Evolutionary conservation across 228 moss, liverwort and hornwort genomes (phyloP).

Genomic region (Sphagnum magellanicum): DNA sequence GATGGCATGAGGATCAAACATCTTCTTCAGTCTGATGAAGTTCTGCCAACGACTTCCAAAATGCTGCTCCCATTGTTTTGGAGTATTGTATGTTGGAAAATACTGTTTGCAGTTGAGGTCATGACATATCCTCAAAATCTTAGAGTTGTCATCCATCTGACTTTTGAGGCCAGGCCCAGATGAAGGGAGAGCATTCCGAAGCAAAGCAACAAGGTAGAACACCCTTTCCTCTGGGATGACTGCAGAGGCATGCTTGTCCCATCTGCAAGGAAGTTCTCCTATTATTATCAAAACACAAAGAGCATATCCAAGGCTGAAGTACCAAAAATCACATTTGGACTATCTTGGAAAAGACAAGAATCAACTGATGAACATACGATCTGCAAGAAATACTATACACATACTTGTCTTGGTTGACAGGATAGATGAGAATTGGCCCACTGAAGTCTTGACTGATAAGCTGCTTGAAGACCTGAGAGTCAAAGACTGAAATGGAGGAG

Average conservation of each 20-base stretch:
- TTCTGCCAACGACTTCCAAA: conserved; percentile 36
- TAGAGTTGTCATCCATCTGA: conserved; percentile 34
- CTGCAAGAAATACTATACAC: too few species aligned
- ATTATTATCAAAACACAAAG: too few species aligned
- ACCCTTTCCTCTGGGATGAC: conserved; percentile 54
- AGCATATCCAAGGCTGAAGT: too few species aligned
- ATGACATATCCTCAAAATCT: conserved; percentile 36
- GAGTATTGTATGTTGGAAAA: conserved; percentile 27
- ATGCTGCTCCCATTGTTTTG: conserved; percentile 33
- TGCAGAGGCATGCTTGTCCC: conserved; percentile 63
- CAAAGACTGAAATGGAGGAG: conserved; percentile 49
- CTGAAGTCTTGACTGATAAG: conserved; percentile 38
- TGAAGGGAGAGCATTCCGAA: conserved; percentile 44
- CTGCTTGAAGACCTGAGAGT: conserved; percentile 51
- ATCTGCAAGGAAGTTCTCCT: conserved; percentile 19
- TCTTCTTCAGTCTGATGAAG: conserved; percentile 39
- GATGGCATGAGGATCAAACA: conserved; percentile 63
- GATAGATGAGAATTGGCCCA: conserved; percentile 71
- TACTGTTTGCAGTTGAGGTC: conserved; percentile 52
- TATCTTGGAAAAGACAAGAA: too few species aligned
- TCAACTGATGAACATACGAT: too few species aligned
- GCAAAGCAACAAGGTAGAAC: conserved; percentile 82
- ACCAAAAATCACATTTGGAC: too few species aligned
- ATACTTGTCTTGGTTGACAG: conserved; percentile 72
- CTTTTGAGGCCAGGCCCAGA: conserved; percentile 16